Evolutionary conservation across 2,329 filamentous ascomycete species (phyloP).

Genomic region (Aureobasidium leucospermi): DNA sequence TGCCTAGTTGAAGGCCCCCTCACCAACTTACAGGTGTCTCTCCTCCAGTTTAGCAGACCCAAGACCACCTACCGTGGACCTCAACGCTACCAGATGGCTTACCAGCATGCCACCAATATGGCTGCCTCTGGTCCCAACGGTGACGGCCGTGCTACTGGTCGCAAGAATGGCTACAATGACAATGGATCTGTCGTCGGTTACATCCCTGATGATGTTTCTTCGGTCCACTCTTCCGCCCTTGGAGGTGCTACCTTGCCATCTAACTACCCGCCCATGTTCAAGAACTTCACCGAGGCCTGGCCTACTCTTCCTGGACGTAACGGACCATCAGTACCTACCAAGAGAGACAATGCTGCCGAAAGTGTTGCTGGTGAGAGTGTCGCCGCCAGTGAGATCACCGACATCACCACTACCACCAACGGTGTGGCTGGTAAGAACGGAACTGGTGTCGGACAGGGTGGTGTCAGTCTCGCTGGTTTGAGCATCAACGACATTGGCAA

Average conservation of each 20-base stretch:
- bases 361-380: conserved; percentile 89
- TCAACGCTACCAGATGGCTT: conserved; percentile 77
- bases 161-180: conserved; percentile 52
- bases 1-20: conserved; percentile 93
- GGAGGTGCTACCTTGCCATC: conserved; percentile 57
- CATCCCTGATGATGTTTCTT: conserved; percentile 94
- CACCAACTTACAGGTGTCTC: conserved; percentile 89
- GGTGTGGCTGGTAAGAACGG: conserved; percentile 45
- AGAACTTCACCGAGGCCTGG: conserved; percentile 86
- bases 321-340: conserved; percentile 48
- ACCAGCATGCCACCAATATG: conserved; percentile 58
- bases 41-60: conserved; percentile 89
- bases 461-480: conserved; percentile 80
- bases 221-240: conserved; percentile 86
- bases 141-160: conserved; percentile 37
- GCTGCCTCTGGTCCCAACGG: conserved; percentile 37
- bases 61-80: conserved; percentile 87
- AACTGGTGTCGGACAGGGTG: conserved; percentile 66
- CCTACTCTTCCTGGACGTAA: conserved; percentile 66
- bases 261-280: conserved; percentile 92
- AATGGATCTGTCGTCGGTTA: conserved; percentile 87
- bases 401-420: conserved; percentile 69
- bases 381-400: conserved; percentile 82
- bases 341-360: conserved; percentile 30
- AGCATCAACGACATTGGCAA: conserved; percentile 65